Evolutionary conservation across 306 rosid species (phyloP).

Genomic region (Prunus campanulata): DNA sequence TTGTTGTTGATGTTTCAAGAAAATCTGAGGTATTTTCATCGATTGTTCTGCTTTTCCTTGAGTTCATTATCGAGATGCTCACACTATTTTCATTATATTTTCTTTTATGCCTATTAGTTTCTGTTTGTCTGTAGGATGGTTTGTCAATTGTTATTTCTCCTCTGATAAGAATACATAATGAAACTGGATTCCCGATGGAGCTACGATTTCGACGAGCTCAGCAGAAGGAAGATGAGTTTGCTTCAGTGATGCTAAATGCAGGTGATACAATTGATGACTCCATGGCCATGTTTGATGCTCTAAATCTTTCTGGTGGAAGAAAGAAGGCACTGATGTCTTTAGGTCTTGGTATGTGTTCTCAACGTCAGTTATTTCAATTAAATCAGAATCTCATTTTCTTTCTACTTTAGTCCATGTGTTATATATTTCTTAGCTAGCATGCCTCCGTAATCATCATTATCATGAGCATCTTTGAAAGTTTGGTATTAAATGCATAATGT

Average conservation of each 20-base stretch:
- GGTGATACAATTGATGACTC: slow-evolving; percentile 90
- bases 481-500: slow-evolving; percentile 2
- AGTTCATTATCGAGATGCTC: slow-evolving; percentile 4
- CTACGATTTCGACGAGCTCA: slow-evolving; percentile 68
- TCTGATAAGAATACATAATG: slow-evolving; percentile 70
- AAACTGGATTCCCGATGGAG: slow-evolving; percentile 69
- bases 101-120: slow-evolving; percentile 1
- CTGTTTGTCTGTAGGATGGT: slow-evolving; percentile 54
- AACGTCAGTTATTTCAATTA: slow-evolving; percentile 12
- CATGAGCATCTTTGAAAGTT: background rate
- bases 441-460: background rate
- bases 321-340: slow-evolving; percentile 80
- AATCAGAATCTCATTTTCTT: background rate
- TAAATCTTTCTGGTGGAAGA: slow-evolving; percentile 71
- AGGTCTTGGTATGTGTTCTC: slow-evolving; percentile 62
- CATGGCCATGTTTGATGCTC: slow-evolving; percentile 74
- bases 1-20: slow-evolving; percentile 67
- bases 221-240: slow-evolving; percentile 65
- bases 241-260: slow-evolving; percentile 59
- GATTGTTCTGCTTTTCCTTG: slow-evolving; percentile 8
- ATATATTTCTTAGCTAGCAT: background rate
- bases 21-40: slow-evolving; percentile 65
- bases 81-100: background rate
- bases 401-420: background rate
- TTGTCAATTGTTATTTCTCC: slow-evolving; percentile 70